Evolutionary conservation across 2,329 filamentous ascomycete species (phyloP).

Genomic region (Nemania abortiva): DNA sequence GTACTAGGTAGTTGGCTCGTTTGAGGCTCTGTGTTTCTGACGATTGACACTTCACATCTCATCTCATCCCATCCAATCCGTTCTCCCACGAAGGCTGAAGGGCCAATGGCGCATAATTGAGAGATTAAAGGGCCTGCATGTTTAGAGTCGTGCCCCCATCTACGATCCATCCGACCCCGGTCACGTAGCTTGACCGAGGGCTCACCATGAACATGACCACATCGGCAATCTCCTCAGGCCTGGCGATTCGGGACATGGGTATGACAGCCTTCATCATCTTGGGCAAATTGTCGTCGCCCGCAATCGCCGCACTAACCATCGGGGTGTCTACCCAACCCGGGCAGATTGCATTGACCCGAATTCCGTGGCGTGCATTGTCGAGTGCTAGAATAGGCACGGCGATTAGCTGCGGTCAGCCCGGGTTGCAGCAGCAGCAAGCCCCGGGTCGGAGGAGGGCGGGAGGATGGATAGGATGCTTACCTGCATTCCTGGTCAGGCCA

Average conservation of each 20-base stretch:
- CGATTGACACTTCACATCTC: too few relatives aligned
- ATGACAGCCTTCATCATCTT: constrained; percentile 29
- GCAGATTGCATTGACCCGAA: constrained; percentile 15
- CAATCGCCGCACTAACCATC: constrained; percentile 25
- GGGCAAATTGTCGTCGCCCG: constrained; percentile 4
- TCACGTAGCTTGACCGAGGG: constrained; percentile 33
- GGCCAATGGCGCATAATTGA: too few relatives aligned
- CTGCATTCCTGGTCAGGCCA: too few relatives aligned
- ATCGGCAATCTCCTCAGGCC: constrained; percentile 27
- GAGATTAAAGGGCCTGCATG: constrained; percentile 12
- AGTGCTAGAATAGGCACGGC: too few relatives aligned
- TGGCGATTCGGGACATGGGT: constrained; percentile 28
- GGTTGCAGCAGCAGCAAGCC: background rate
- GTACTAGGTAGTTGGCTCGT: too few relatives aligned
- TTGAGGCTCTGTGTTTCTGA: too few relatives aligned
- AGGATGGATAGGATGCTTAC: too few relatives aligned
- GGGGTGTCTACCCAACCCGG: constrained; percentile 22
- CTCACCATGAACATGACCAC: constrained; percentile 28
- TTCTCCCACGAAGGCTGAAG: too few relatives aligned
- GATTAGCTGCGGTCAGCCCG: too few relatives aligned
- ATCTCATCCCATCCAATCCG: too few relatives aligned
- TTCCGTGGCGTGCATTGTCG: too few relatives aligned
- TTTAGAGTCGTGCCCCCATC: constrained; percentile 32
- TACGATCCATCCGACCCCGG: constrained; percentile 25
- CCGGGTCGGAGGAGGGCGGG: background rate